These are phyloP conservation scores for Ilyonectria robusta DNA, from an alignment of 2,329 filamentous ascomycete genomes.

Conservation along the genomic window DNA sequence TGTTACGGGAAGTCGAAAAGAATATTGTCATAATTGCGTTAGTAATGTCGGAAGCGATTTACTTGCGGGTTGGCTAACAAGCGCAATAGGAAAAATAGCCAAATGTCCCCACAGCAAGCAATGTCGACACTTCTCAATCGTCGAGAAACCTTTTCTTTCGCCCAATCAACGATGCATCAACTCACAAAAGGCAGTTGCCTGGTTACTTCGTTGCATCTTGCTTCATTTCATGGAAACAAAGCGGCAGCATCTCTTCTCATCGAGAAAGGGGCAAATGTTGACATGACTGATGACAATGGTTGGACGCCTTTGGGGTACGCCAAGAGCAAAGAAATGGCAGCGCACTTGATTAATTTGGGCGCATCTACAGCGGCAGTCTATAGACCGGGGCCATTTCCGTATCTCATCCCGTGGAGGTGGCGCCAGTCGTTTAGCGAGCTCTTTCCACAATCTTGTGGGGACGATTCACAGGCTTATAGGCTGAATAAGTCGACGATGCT, in stretches of 20 bases:
- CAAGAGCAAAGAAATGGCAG: neutral
- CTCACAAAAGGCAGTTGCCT: too few relatives aligned
- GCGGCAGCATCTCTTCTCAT: neutral
- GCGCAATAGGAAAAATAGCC: neutral
- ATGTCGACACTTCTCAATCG: neutral
- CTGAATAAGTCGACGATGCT: neutral
- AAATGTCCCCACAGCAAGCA: neutral
- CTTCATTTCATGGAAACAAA: neutral
- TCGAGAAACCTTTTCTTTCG: neutral
- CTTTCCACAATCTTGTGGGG: neutral
- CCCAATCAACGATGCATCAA: neutral
- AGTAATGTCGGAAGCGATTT: neutral
- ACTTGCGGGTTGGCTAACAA: neutral
- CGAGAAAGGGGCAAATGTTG: constrained; percentile 1
- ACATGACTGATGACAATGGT: neutral
- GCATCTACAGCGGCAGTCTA: neutral
- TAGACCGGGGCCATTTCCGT: neutral
- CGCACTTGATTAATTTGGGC: neutral
- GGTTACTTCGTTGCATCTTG: constrained; percentile 2
- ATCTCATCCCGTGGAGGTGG: neutral
- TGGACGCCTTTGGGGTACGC: neutral
- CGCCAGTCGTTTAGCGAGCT: neutral
- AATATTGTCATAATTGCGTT: neutral
- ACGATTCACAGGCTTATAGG: neutral
- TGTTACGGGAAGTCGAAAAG: neutral